These are phyloP conservation scores for Yarrowia sp. DNA, from an alignment of 805 yeast species.

Conservation along the genomic window DNA sequence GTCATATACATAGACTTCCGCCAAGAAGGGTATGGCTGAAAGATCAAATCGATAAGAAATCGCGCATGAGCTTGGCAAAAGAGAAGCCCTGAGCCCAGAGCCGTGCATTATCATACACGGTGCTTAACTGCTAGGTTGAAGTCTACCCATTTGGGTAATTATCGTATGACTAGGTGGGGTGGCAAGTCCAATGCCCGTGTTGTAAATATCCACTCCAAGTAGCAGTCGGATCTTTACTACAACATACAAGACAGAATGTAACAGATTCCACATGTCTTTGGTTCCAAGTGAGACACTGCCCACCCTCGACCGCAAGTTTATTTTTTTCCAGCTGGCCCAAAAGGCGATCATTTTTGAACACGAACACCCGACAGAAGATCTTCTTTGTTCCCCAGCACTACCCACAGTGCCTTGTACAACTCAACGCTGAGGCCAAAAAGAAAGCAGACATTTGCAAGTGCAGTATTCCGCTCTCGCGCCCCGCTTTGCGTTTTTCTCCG, in stretches of 20 bases:
- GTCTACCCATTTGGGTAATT: not conserved
- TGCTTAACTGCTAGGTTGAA: not conserved
- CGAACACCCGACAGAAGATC: no score
- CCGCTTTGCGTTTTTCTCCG: not conserved
- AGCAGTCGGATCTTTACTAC: no score
- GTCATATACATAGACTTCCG: not conserved
- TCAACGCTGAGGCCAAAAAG: no score
- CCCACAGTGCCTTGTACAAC: not conserved
- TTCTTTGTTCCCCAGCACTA: not conserved
- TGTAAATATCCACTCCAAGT: no score
- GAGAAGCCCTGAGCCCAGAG: not conserved
- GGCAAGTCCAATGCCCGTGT: no score
- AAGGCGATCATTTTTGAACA: conserved; percentile 11
- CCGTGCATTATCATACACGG: not conserved
- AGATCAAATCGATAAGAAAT: conserved; percentile 29
- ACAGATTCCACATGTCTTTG: not conserved
- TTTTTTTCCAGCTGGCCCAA: not conserved
- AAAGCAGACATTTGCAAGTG: no score
- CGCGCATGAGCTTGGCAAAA: conserved; percentile 19
- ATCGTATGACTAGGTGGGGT: no score
- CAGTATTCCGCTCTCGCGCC: no score
- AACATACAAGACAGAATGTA: not conserved
- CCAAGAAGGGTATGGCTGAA: conserved; percentile 24
- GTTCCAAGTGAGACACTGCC: conserved; percentile 8
- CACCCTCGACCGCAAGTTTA: conserved; percentile 7